A percentile compares a stretch with the other conserved stretches of the same genome.
phyloP scores from a whole-genome alignment of 139 green algal genomes.

The Coccomyxa sp. region DNA sequence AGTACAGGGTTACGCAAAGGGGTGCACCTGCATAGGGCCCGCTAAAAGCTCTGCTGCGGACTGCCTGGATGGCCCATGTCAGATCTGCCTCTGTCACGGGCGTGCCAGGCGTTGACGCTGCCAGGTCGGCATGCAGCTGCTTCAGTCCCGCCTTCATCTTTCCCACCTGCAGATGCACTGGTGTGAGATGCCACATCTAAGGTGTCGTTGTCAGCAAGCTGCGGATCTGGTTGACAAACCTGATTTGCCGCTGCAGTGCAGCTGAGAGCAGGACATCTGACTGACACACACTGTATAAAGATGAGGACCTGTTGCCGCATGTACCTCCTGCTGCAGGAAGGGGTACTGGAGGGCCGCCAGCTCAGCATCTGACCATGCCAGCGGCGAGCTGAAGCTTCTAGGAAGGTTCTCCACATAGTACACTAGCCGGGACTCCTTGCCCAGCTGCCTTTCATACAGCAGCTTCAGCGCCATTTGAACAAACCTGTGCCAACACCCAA shows the following conservation, averaged over 20 bases:
- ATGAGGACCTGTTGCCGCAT: neutral
- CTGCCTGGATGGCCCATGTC: constrained; percentile 63
- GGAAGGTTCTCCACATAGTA: constrained; percentile 70
- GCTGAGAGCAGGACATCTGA: neutral
- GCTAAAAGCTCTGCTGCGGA: constrained; percentile 76
- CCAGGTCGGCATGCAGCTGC: constrained; percentile 38
- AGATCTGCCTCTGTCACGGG: constrained; percentile 34
- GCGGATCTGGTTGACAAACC: no score
- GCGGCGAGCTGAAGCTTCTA: constrained; percentile 43
- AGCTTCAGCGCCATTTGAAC: constrained; percentile 70
- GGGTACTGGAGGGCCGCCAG: constrained; percentile 64
- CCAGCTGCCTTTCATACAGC: constrained; percentile 51
- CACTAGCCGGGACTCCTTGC: constrained; percentile 26
- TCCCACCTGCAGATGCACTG: constrained; percentile 55
- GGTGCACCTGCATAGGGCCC: constrained; percentile 71
- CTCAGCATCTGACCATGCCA: constrained; percentile 57
- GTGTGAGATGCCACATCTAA: neutral
- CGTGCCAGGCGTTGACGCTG: neutral
- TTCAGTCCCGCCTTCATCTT: constrained; percentile 65
- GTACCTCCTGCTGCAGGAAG: constrained; percentile 44
- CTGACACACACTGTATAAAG: neutral
- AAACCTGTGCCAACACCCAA: constrained; percentile 27
- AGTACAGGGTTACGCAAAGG: no score
- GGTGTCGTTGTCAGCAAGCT: neutral
- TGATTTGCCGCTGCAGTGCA: neutral